These are phyloP conservation scores for Phytophthora multivora DNA, from an alignment of 352 stramenopile genomes.

Conservation along the genomic window DNA sequence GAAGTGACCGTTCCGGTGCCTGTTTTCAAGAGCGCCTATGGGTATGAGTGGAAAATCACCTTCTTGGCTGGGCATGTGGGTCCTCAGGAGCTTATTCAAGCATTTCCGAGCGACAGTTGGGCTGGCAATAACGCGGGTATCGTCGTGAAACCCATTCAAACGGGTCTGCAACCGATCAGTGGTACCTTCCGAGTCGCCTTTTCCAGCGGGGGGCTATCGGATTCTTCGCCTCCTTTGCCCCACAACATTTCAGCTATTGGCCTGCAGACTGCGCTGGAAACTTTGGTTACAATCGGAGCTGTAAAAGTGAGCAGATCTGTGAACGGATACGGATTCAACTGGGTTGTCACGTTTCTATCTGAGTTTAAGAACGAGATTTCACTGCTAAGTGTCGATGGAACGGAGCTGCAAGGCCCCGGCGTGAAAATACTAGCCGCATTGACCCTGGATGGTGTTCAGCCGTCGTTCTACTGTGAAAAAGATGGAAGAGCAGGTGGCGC, in stretches of 20 bases:
- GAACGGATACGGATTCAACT: slow-evolving; percentile 97
- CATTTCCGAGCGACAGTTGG: slow-evolving; percentile 91
- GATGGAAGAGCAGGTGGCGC: slow-evolving; percentile 39
- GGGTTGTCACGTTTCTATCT: slow-evolving; percentile 93
- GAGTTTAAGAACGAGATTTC: slow-evolving; percentile 82
- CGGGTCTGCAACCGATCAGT: slow-evolving; percentile 91
- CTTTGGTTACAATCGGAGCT: slow-evolving; percentile 84
- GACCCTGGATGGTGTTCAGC: slow-evolving; percentile 73
- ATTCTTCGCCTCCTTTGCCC: slow-evolving; percentile 86
- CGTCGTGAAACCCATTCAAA: slow-evolving; percentile 69
- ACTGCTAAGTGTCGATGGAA: slow-evolving; percentile 91
- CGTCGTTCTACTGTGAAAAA: slow-evolving; percentile 77
- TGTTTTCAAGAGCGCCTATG: slow-evolving; percentile 72
- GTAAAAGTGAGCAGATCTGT: slow-evolving; percentile 85
- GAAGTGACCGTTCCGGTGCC: slow-evolving; percentile 42
- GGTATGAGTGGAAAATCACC: slow-evolving; percentile 79
- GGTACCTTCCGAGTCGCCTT: slow-evolving; percentile 90
- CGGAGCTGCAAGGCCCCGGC: slow-evolving; percentile 90
- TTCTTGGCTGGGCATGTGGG: slow-evolving; percentile 81
- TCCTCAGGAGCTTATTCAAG: slow-evolving; percentile 87
- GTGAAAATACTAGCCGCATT: slow-evolving; percentile 79
- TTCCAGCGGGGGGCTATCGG: slow-evolving; percentile 62
- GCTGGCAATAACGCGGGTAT: slow-evolving; percentile 93
- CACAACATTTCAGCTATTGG: slow-evolving; percentile 86
- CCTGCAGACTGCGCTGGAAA: slow-evolving; percentile 90